Evolutionary conservation across 768 basidiomycete species (phyloP).

Genomic region (Dictyophora rubrovolvata): DNA sequence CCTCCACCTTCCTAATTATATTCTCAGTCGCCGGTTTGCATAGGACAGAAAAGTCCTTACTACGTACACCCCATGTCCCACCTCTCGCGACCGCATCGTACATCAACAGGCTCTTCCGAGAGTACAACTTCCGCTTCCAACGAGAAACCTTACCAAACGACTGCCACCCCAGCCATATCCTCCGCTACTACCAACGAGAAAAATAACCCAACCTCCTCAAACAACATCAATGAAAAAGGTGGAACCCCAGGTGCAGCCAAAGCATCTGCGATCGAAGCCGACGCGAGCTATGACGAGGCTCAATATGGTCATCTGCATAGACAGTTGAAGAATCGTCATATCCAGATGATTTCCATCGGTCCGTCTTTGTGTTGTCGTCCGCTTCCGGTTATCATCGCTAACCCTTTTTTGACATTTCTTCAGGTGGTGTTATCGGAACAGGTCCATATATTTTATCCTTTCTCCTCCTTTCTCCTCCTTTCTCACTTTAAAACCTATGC

Average conservation of each 20-base stretch:
- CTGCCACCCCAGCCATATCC: too few relatives aligned
- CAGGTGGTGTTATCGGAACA: conserved; percentile 9
- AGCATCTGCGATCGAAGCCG: neutral
- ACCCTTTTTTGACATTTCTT: neutral
- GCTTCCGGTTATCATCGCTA: neutral
- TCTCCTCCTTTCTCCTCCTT: neutral
- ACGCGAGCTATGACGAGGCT: neutral
- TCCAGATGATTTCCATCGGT: conserved; percentile 68
- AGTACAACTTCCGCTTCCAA: too few relatives aligned
- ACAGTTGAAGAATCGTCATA: conserved; percentile 69
- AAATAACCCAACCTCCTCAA: too few relatives aligned
- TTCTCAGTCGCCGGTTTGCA: too few relatives aligned
- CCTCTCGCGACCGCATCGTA: too few relatives aligned
- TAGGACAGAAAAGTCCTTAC: too few relatives aligned
- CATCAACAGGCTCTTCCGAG: too few relatives aligned
- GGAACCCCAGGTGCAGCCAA: neutral
- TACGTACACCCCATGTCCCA: too few relatives aligned
- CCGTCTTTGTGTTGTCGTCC: neutral
- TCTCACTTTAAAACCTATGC: neutral
- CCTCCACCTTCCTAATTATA: too few relatives aligned
- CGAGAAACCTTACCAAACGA: too few relatives aligned
- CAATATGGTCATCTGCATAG: conserved; percentile 29
- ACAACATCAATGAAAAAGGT: too few relatives aligned
- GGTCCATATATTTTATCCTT: neutral
- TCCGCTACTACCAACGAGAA: too few relatives aligned